Conservation (phyloP, 2,329 filamentous ascomycete genomes). For the Epichloe gansuensis region DNA sequence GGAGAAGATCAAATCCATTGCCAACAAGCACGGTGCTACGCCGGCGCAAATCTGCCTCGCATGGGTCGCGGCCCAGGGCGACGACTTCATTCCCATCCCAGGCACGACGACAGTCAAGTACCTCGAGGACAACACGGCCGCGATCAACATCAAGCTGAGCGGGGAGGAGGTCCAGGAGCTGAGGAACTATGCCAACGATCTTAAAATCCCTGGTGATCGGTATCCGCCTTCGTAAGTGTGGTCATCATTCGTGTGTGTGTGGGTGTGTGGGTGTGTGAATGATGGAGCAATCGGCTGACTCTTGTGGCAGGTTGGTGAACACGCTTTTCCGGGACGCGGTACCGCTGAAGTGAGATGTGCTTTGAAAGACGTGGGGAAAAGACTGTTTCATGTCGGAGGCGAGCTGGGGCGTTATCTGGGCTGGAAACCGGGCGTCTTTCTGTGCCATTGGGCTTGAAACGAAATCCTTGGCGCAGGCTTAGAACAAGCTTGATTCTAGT, state of each 20-base stretch:
- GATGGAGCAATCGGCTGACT: background rate
- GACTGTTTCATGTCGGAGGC: too few species aligned
- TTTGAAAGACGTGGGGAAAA: background rate
- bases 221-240: conserved; percentile 9
- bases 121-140: conserved; percentile 31
- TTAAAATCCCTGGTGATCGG: conserved; percentile 15
- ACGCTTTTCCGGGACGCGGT: background rate
- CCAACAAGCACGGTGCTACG: conserved; percentile 40
- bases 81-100: conserved; percentile 46
- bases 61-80: conserved; percentile 48
- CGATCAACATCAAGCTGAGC: conserved; percentile 19
- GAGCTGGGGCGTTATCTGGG: too few species aligned
- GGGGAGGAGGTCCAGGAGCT: conserved; percentile 23
- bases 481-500: too few species aligned
- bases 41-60: conserved; percentile 46
- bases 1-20: conserved; percentile 33
- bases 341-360: background rate
- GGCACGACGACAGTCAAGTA: conserved; percentile 35
- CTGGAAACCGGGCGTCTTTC: too few species aligned
- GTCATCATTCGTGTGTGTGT: background rate
- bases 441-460: too few species aligned
- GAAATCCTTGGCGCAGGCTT: too few species aligned
- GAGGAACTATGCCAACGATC: conserved; percentile 15
- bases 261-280: too few species aligned
- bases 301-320: background rate